Percentiles rank a stretch among this genome's conserved stretches.
These are phyloP conservation scores for Haberlea rhodopensis DNA, from an alignment of 257 asterid genomes.

Conservation along the genomic window DNA sequence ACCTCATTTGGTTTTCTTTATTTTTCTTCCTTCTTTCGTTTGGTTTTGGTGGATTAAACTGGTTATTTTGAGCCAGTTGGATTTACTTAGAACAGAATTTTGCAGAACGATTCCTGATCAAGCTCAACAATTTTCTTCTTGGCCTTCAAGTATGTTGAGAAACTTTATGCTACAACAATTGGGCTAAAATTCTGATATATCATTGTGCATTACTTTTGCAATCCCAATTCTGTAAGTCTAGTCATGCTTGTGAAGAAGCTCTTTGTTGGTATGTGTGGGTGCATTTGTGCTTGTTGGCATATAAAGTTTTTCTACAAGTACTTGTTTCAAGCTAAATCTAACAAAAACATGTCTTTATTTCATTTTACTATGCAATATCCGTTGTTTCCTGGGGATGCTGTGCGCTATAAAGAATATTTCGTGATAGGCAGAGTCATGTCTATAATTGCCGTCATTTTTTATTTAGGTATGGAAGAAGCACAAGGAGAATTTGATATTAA, in stretches of 20 bases:
- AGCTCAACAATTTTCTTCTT: background rate
- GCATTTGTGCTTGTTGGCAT: background rate
- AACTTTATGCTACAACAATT: background rate
- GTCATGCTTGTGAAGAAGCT: background rate
- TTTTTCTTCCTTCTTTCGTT: no score
- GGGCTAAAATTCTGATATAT: background rate
- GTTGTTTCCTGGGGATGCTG: background rate
- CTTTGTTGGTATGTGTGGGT: background rate
- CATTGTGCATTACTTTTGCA: background rate
- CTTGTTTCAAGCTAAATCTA: background rate
- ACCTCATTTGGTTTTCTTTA: background rate
- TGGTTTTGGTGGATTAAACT: background rate
- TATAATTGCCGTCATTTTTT: slow-evolving; percentile 8
- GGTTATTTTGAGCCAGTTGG: background rate
- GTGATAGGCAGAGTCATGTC: slow-evolving; percentile 5
- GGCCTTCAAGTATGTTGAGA: background rate
- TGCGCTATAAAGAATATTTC: background rate
- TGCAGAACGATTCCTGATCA: background rate
- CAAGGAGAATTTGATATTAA: slow-evolving; percentile 73
- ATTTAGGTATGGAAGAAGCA: slow-evolving; percentile 82
- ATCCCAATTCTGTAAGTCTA: background rate
- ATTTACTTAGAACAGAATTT: background rate
- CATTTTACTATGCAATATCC: background rate
- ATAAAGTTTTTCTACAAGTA: background rate
- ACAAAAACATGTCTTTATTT: background rate